phyloP scores from a whole-genome alignment of 2,329 filamentous ascomycete species.

The Fusarium proliferatum region DNA sequence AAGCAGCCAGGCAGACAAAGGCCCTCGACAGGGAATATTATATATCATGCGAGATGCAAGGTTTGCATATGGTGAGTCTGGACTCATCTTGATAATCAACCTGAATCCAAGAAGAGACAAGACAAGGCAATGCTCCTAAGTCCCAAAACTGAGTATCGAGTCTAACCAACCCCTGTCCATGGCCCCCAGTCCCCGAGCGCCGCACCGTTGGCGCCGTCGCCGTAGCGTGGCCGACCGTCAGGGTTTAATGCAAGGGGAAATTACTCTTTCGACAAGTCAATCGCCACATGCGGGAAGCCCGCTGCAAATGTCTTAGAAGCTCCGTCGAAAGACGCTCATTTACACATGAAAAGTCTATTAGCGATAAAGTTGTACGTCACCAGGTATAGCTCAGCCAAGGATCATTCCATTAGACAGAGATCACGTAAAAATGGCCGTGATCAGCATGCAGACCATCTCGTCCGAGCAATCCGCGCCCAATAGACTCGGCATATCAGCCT shows the following conservation, averaged over 20 bases:
- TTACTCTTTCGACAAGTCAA: slow-evolving; percentile 18
- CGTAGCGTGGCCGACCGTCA: slow-evolving; percentile 38
- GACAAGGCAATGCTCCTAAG: slow-evolving; percentile 2
- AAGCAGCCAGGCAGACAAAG: not conserved
- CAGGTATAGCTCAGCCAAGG: not conserved
- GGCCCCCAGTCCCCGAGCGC: slow-evolving; percentile 30
- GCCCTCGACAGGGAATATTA: not conserved
- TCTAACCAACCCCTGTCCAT: slow-evolving; percentile 11
- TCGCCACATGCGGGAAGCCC: slow-evolving; percentile 10
- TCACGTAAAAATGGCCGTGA: not conserved
- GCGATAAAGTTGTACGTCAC: not conserved
- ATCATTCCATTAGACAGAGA: not conserved
- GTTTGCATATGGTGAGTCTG: not conserved
- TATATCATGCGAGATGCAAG: slow-evolving; percentile 4
- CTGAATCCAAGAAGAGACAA: not conserved
- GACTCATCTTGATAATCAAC: slow-evolving; percentile 5
- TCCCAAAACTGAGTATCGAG: slow-evolving; percentile 19
- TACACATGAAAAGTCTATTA: not conserved
- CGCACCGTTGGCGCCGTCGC: slow-evolving; percentile 45
- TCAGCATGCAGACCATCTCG: not conserved
- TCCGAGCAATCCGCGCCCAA: not conserved
- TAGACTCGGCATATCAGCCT: slow-evolving; percentile 33
- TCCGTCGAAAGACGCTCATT: not conserved
- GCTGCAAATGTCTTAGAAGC: slow-evolving; percentile 7
- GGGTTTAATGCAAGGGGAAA: slow-evolving; percentile 46